These are phyloP conservation scores for Botrytis paeoniae DNA, from an alignment of 2,329 filamentous ascomycete genomes.

Conservation along the genomic window DNA sequence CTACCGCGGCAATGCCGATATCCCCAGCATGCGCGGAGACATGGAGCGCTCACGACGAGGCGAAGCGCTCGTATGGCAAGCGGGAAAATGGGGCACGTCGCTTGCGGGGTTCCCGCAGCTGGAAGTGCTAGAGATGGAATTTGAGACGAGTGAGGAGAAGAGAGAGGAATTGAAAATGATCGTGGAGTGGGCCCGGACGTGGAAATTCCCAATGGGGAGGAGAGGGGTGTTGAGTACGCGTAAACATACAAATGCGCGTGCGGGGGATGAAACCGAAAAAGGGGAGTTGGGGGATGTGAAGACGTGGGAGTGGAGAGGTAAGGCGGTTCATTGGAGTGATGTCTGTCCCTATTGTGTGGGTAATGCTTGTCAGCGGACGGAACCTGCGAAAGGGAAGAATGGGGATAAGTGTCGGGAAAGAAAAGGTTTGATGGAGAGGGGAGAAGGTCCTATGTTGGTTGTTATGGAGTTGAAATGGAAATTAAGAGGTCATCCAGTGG, in stretches of 20 bases:
- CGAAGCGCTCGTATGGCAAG: constrained; percentile 9
- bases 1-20: constrained; percentile 10
- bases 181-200: constrained; percentile 28
- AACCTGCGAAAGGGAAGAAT: background rate
- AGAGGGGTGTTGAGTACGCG: constrained; percentile 24
- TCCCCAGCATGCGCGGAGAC: constrained; percentile 19
- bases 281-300: background rate
- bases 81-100: constrained; percentile 25
- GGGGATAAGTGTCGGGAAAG: constrained; percentile 6
- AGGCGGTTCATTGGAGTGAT: constrained; percentile 1
- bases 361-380: background rate
- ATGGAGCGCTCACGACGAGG: constrained; percentile 6
- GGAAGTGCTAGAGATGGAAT: constrained; percentile 29
- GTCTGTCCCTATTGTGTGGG: background rate
- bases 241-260: background rate
- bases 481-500: background rate
- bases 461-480: constrained; percentile 6
- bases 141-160: constrained; percentile 32
- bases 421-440: background rate
- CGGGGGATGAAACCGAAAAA: no score
- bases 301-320: background rate
- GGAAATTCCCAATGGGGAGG: constrained; percentile 28
- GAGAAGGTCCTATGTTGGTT: constrained; percentile 9
- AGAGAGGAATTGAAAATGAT: constrained; percentile 28
- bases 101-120: constrained; percentile 24